phyloP scores from a whole-genome alignment of 495 filamentous ascomycete species.

The Aspergillus heteromorphus region DNA sequence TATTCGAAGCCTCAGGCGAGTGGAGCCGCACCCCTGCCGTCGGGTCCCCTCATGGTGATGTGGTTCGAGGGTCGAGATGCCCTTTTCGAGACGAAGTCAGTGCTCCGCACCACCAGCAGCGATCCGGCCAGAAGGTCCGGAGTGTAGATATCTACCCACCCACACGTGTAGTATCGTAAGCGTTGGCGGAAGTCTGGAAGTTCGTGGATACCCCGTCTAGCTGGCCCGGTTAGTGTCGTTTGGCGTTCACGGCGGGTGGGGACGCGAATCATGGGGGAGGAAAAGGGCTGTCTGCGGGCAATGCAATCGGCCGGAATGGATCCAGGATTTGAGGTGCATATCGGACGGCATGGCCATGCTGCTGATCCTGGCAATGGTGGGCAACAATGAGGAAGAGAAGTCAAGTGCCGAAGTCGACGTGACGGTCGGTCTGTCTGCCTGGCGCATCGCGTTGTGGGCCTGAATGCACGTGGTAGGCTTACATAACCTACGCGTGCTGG shows the following conservation, averaged over 20 bases:
- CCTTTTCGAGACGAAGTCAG: background rate
- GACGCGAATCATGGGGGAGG: background rate
- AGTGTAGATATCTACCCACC: background rate
- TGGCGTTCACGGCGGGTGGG: background rate
- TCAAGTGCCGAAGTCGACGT: too few species aligned
- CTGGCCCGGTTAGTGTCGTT: background rate
- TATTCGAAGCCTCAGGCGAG: background rate
- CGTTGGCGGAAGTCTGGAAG: background rate
- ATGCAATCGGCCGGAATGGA: background rate
- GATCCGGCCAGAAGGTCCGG: background rate
- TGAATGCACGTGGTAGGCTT: too few species aligned
- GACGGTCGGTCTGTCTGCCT: too few species aligned
- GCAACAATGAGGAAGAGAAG: background rate
- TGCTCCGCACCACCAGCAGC: background rate
- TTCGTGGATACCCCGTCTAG: background rate
- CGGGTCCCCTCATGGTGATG: background rate
- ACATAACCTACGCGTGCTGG: conserved; percentile 3
- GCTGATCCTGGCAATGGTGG: background rate
- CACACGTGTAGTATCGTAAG: background rate
- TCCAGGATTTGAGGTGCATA: too few species aligned
- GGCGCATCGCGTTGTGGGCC: too few species aligned
- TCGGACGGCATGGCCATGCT: background rate
- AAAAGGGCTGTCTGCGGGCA: background rate
- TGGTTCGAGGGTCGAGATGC: background rate
- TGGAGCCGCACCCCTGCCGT: background rate